Evolutionary conservation across 192 early-diverging fungal species (phyloP), one percentile per base, ranked within the genome.

Genomic region (Gaertneriomyces semiglobifer): DNA sequence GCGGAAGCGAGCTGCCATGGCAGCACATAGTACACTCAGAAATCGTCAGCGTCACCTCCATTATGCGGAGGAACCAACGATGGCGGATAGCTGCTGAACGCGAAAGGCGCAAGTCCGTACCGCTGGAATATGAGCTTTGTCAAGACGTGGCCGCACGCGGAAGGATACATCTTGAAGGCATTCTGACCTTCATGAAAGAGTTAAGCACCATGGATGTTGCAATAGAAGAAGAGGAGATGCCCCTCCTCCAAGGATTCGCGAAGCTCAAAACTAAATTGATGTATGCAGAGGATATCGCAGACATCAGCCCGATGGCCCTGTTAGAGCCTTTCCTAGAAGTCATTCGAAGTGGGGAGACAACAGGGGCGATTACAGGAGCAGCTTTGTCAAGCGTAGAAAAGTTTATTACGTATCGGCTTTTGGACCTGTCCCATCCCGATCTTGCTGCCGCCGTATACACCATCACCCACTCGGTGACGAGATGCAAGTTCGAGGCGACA

Each of bases 401-500:
- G 66, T 94, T 98, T 58, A 81, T 97, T 48, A 82, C 81, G 57
- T 90, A 93, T 77, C 85, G 86, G 19, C 84, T 97, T 16, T 74
- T 97, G 4, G 80, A 84, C 69, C 78, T 78, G 39, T 76, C 84
- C 50, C 89, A 88, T 48, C 86, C 88, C 19, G 81, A 81, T 44
- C 77, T 92, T n/a, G 74, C 82, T 4, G 46, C 76, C 48, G 91
- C 92, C 0, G 88, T 92, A 82, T 74, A 84, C 46, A 77, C 77
- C 6, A 63, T 94, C 25, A 84, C 91, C 10, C 83, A 90, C 41
- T 88, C 95, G 3, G 94, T 92, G 10, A 92, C 95, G 1, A 91
- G 93, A 68, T 97, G 94, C 76, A 92, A 95, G 72, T 98, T 99
- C 75, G 94, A 95, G 70, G 90, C 93, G 1, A 92, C 92, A 2